These are phyloP conservation scores for Breviolum minutum DNA, from an alignment of 73 alveolate genomes.

Conservation along the genomic window DNA sequence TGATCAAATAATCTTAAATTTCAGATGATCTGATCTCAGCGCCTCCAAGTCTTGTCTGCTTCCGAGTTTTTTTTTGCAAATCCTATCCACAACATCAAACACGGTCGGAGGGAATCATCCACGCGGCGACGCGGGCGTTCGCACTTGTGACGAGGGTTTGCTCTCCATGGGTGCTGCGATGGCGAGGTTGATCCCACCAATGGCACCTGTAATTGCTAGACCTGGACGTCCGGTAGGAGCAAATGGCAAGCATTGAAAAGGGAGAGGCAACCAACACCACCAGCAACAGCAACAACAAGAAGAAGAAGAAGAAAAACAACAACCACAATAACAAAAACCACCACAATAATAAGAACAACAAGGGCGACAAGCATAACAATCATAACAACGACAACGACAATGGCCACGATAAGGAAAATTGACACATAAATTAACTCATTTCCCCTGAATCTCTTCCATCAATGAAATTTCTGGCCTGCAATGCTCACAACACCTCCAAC, in stretches of 20 bases:
- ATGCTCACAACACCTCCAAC: slow-evolving; percentile 41
- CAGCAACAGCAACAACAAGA: background rate
- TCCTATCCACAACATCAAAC: too few species aligned
- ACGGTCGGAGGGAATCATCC: background rate
- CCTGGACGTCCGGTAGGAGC: slow-evolving; percentile 6
- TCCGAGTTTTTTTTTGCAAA: too few species aligned
- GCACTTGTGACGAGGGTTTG: background rate
- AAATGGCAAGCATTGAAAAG: background rate
- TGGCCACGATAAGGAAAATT: background rate
- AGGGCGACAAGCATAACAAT: background rate
- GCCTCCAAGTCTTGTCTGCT: too few species aligned
- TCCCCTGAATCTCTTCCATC: background rate
- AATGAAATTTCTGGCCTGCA: background rate
- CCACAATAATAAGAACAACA: background rate
- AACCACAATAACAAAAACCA: background rate
- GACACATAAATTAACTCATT: background rate
- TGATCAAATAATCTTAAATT: too few species aligned
- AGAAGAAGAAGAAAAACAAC: background rate
- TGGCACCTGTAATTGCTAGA: slow-evolving; percentile 22
- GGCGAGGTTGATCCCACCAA: slow-evolving; percentile 17
- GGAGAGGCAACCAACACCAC: background rate
- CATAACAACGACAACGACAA: background rate
- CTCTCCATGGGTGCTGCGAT: background rate
- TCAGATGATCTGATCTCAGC: too few species aligned
- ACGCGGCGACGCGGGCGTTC: background rate